phyloP scores from a whole-genome alignment of 2,329 filamentous ascomycete genomes.

The Ascochyta viciae-villosae region DNA sequence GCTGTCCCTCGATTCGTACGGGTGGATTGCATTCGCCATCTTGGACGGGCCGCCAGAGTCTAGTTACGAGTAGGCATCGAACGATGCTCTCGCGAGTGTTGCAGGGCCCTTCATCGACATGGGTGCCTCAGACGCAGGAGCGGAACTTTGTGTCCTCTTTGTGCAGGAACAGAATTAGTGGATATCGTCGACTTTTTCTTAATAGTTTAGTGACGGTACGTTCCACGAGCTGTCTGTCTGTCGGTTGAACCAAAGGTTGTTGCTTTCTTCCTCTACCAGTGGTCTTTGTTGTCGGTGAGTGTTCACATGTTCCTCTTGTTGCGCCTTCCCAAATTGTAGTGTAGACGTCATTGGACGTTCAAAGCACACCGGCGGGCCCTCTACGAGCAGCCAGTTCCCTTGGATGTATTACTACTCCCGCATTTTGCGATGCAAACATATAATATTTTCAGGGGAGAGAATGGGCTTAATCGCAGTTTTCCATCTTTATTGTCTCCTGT shows the following conservation, averaged over 20 bases:
- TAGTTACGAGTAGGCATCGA: constrained; percentile 32
- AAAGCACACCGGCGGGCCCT: not conserved
- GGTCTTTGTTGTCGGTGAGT: constrained; percentile 6
- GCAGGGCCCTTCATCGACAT: constrained; percentile 27
- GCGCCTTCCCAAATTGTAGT: constrained; percentile 15
- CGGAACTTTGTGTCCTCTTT: constrained; percentile 25
- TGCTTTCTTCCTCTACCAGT: constrained; percentile 4
- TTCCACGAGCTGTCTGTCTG: constrained; percentile 5
- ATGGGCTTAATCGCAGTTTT: not conserved
- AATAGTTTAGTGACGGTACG: constrained; percentile 14
- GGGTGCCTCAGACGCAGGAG: constrained; percentile 24
- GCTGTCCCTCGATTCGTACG: constrained; percentile 20
- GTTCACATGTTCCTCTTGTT: constrained; percentile 5
- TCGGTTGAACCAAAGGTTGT: constrained; percentile 2
- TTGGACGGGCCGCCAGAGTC: constrained; percentile 30
- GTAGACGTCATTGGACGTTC: constrained; percentile 33
- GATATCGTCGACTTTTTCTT: constrained; percentile 24
- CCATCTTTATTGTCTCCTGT: not conserved
- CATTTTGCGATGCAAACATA: not conserved
- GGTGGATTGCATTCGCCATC: constrained; percentile 24
- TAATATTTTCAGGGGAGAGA: not conserved
- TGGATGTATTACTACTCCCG: constrained; percentile 15
- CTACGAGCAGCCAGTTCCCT: constrained; percentile 13
- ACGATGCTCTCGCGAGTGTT: constrained; percentile 38
- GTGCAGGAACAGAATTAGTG: constrained; percentile 30